Conservation (phyloP, 345 rosid species). For the Leavenworthia alabamica region DNA sequence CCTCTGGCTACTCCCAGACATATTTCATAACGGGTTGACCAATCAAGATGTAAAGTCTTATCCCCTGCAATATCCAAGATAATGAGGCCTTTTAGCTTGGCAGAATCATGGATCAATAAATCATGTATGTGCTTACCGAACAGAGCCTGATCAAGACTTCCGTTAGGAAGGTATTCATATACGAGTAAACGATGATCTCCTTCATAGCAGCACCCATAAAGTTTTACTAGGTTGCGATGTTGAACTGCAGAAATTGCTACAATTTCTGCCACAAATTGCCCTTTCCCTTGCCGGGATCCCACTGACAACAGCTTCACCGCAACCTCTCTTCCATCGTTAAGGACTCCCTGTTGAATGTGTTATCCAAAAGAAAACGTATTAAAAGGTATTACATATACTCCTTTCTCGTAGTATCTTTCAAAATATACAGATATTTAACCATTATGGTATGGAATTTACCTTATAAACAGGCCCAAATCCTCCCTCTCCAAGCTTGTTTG, state of each 20-base stretch:
- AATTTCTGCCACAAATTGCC: conserved; percentile 58
- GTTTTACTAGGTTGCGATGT: conserved; percentile 28
- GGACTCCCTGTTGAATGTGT: conserved; percentile 20
- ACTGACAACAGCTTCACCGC: conserved; percentile 56
- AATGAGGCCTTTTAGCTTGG: not conserved
- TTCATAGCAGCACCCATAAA: conserved; percentile 27
- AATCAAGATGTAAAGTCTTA: conserved; percentile 34
- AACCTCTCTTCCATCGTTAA: conserved; percentile 29
- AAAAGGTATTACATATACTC: not conserved
- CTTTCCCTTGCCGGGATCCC: conserved; percentile 55
- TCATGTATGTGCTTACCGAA: conserved; percentile 17
- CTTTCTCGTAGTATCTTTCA: not conserved
- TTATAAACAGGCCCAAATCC: conserved; percentile 66
- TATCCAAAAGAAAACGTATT: not conserved
- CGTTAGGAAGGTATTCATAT: conserved; percentile 24
- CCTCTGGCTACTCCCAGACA: conserved; percentile 52
- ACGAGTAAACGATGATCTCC: conserved; percentile 38
- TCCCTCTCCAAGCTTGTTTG: conserved; percentile 66
- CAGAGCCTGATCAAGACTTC: conserved; percentile 20
- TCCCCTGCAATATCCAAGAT: conserved; percentile 31
- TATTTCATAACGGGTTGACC: conserved; percentile 46
- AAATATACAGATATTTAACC: not conserved
- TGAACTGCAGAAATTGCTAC: conserved; percentile 31
- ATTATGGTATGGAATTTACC: conserved; percentile 26
- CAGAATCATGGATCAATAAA: not conserved